A percentile compares a stretch with the other conserved stretches of the same genome.
Conservation (phyloP, 768 basidiomycete genomes). For the Antrodiella citrinella region DNA sequence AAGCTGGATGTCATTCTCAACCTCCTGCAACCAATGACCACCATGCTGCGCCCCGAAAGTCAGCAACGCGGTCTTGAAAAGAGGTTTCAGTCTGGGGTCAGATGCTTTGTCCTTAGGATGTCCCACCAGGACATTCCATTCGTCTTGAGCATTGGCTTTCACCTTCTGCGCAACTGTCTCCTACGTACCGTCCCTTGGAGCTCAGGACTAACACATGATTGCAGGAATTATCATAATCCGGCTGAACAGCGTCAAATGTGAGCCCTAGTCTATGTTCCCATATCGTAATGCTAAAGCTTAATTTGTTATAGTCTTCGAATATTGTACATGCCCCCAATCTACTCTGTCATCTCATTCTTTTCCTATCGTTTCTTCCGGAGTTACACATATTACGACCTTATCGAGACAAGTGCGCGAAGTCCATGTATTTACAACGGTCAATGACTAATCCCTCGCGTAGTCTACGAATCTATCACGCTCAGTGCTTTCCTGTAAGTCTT, state of each 20-base stretch:
- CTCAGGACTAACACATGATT: too few relatives aligned
- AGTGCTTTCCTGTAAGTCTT: conserved; percentile 81
- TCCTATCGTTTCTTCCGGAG: conserved; percentile 78
- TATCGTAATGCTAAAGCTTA: background rate
- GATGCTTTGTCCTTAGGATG: too few relatives aligned
- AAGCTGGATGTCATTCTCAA: too few relatives aligned
- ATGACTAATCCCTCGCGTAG: background rate
- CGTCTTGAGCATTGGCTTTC: too few relatives aligned
- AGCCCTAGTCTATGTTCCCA: conserved; percentile 10
- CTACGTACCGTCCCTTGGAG: too few relatives aligned
- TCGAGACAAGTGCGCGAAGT: conserved; percentile 40
- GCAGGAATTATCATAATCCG: conserved; percentile 64
- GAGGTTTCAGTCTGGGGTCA: background rate
- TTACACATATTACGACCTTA: conserved; percentile 58
- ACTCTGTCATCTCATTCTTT: conserved; percentile 77
- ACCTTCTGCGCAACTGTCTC: too few relatives aligned
- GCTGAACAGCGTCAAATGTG: conserved; percentile 78
- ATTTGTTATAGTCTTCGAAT: conserved; percentile 71
- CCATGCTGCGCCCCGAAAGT: too few relatives aligned
- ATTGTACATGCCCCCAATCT: conserved; percentile 78
- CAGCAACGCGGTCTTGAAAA: background rate
- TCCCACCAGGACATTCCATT: too few relatives aligned
- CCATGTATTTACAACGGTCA: background rate
- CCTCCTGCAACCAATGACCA: too few relatives aligned
- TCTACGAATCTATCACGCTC: conserved; percentile 59